phyloP scores from a whole-genome alignment of 1,284 basidiomycete species.

The Pyrrhoderma noxium region DNA sequence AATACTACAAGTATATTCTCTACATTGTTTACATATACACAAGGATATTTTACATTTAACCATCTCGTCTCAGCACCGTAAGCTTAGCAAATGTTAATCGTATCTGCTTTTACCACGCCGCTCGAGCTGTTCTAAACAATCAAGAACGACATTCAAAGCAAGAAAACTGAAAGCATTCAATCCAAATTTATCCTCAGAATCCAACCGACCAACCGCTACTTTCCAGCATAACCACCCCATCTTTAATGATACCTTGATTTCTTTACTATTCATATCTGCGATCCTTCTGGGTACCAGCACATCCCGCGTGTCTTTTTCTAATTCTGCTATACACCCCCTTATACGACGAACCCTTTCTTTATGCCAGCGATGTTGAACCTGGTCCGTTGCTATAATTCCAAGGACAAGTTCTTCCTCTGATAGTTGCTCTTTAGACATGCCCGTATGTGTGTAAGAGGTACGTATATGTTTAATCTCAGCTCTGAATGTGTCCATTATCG shows the following conservation, averaged over 20 bases:
- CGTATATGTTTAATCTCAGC: too few species aligned
- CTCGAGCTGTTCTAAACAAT: constrained; percentile 39
- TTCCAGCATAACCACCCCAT: constrained; percentile 60
- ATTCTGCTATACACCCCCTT: constrained; percentile 46
- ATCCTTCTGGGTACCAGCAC: constrained; percentile 33
- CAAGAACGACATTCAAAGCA: constrained; percentile 49
- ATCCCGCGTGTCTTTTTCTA: constrained; percentile 46
- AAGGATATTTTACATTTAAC: too few species aligned
- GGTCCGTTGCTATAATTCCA: constrained; percentile 64
- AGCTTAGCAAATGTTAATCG: too few species aligned
- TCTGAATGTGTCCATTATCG: too few species aligned
- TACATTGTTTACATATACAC: too few species aligned
- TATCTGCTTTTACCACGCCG: too few species aligned
- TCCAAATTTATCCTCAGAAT: constrained; percentile 38
- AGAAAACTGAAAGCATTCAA: constrained; percentile 63
- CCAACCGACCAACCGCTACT: constrained; percentile 37
- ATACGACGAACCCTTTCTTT: constrained; percentile 55
- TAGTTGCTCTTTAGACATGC: constrained; percentile 35
- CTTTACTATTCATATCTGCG: constrained; percentile 24
- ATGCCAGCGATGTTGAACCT: constrained; percentile 51
- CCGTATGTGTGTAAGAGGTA: too few species aligned
- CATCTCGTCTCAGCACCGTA: too few species aligned
- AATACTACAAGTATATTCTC: too few species aligned
- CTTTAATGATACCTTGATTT: constrained; percentile 38
- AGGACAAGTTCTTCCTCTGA: constrained; percentile 67